Base-by-base conservation (phyloP, 371 early-diverging fungal genomes). In the Nematocida displodere region DNA sequence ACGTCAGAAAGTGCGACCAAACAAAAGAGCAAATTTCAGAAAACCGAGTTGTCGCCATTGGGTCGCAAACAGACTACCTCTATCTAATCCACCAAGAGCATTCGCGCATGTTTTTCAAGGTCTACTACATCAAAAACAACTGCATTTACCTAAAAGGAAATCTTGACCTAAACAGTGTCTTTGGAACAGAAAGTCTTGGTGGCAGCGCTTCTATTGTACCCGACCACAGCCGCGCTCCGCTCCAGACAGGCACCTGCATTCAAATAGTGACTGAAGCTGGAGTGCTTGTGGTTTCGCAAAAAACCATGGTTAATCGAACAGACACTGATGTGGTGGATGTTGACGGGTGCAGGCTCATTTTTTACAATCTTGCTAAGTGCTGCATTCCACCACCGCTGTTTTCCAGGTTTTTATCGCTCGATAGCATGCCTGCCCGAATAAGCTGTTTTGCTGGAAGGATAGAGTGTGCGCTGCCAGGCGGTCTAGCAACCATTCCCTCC, bases 121-220 rank as follows among this genome's bases (percentile, higher is more conserved):
- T 71, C 17, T 71, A 61, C 52, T 47, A 47, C 36, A 62, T 71
- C 15, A 71, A 71, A 39, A 71, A 71, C 75, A 71, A 71, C 63
- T n/a, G 20, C 17, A n/a, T 71, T 15, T 71, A 71, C 48, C 47
- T 71, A 8, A 71, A 71, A 33, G 29, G 2, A 5, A 36, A 47
- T 5, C 3, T 11, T 5, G 8, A 33, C 39, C 26, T 62, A 8
- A 48, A 8, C 7, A 62, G 2, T 11, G 44, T 7, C 7, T 36
- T 62, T 7, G 44, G 34, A 44, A 8, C 8, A 7, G 22, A 22
- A 53, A 26, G 34, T 17, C 11, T 53, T 34, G 13, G 13, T 11
- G 34, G 29, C 8, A 53, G 26, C 8, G 13, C 26, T 11, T 13
- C 54, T 34, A 17, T 53, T 8, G 11, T 22, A 11, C 11, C 24